Conservation (phyloP, 495 filamentous ascomycete species). For the Hypoxylon perforatum region DNA sequence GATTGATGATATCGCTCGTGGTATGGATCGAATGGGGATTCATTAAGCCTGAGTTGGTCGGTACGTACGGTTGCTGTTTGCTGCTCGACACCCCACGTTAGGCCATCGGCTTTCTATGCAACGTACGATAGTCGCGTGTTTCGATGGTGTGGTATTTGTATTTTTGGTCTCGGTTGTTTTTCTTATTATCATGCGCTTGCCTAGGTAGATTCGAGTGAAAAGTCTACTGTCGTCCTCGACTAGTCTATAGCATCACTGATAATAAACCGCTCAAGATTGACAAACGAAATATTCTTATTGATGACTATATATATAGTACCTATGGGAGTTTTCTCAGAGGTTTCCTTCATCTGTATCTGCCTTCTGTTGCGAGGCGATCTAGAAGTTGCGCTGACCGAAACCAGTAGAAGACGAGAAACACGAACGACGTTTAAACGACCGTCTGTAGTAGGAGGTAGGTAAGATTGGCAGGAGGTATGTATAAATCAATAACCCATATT, state of each 20-base stretch:
- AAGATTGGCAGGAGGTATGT: slow-evolving; percentile 10
- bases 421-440: slow-evolving; percentile 25
- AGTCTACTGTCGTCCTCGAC: neutral
- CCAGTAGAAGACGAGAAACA: slow-evolving; percentile 25
- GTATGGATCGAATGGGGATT: slow-evolving; percentile 34
- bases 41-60: slow-evolving; percentile 20
- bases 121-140: slow-evolving; percentile 17
- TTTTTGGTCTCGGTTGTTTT: neutral
- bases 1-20: slow-evolving; percentile 39
- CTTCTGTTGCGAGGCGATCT: slow-evolving; percentile 29
- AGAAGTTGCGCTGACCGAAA: slow-evolving; percentile 22
- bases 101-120: neutral
- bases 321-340: slow-evolving; percentile 16
- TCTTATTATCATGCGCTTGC: slow-evolving; percentile 7
- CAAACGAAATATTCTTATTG: slow-evolving; percentile 30
- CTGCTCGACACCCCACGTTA: neutral
- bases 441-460: slow-evolving; percentile 22
- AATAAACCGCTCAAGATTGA: slow-evolving; percentile 2
- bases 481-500: slow-evolving; percentile 8
- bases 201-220: neutral
- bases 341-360: slow-evolving; percentile 30
- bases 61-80: neutral
- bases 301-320: slow-evolving; percentile 31
- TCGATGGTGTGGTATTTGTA: neutral
- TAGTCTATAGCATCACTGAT: neutral